Base-by-base conservation (phyloP, 1,284 basidiomycete genomes). In the Malassezia sp. region DNA sequence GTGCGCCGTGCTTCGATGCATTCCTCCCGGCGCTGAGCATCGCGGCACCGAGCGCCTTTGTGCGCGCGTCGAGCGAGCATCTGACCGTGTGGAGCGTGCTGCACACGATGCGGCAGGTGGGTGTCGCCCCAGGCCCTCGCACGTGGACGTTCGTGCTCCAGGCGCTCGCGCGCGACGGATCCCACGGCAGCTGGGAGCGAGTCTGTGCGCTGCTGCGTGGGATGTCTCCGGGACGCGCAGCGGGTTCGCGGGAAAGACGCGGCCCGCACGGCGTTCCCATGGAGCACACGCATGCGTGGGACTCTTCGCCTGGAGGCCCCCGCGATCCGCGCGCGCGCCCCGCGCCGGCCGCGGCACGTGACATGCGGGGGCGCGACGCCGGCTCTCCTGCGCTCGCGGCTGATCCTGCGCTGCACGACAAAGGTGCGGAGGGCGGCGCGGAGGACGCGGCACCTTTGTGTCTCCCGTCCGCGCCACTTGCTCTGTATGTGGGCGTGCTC, bases 91-190 rank as follows among this genome's bases (percentile, higher is more conserved):
- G 42, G 42, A 27, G 15, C 27, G 26, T 50, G 36, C 38, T 39
- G 37, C 31, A 27, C 23, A 42, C 40, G 20, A 45, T 50, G 48
- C 42, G 23, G 17, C 18, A 12, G 21, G 23, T 21, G 14, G 21
- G 36, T 11, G 24, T 41, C 5, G 11, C 9, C 26, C 37, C 42
- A 21, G 42, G 48, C 18, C 28, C 42, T 8, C 28, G 21, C 17
- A 50, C 48, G 5, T 50, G 48, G 42, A 44, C 42, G 32, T 26
- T 50, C 17, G 21, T 44, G 11, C 31, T 50, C 9, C 48, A 50
- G 30, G 48, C 48, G 22, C 42, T 50, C 8, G 28, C 27, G 26
- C 48, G 48, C 17, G 48, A 44, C 23, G 36, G 42, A 15, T 15
- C 30, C n/a, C 48, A 38, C 18, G 9, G 28, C 14, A 33, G 27